Percentiles rank a stretch among this genome's conserved stretches.
phyloP scores from a whole-genome alignment of 306 rosid genomes.

The Ormosia semicastrata region DNA sequence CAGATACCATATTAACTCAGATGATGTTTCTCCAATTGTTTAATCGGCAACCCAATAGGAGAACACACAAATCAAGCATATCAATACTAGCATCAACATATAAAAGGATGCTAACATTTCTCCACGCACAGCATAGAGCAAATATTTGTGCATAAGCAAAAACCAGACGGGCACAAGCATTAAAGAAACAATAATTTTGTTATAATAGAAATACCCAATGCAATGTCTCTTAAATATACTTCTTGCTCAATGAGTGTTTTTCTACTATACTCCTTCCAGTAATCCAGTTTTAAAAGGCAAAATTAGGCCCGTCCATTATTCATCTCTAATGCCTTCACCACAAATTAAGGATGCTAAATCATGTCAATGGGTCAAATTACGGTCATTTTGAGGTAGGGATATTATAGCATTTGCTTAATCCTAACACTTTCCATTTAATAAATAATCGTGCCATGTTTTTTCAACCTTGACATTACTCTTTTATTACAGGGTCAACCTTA shows the following conservation, averaged over 20 bases:
- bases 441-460: neutral
- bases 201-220: neutral
- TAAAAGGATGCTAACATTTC: conserved; percentile 1
- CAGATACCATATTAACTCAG: neutral
- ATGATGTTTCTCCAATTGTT: neutral
- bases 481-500: neutral
- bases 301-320: neutral
- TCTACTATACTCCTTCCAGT: neutral
- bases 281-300: neutral
- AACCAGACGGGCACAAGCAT: neutral
- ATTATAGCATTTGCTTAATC: neutral
- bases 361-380: neutral
- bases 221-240: neutral
- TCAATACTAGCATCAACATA: neutral
- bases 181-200: neutral
- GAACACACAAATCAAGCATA: neutral
- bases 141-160: neutral
- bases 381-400: neutral
- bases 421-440: neutral
- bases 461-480: neutral
- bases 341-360: neutral
- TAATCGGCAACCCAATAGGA: neutral
- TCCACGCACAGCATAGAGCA: neutral
- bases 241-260: neutral
- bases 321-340: neutral